phyloP scores from a whole-genome alignment of 495 filamentous ascomycete genomes.

The Daldinia vernicosa region DNA sequence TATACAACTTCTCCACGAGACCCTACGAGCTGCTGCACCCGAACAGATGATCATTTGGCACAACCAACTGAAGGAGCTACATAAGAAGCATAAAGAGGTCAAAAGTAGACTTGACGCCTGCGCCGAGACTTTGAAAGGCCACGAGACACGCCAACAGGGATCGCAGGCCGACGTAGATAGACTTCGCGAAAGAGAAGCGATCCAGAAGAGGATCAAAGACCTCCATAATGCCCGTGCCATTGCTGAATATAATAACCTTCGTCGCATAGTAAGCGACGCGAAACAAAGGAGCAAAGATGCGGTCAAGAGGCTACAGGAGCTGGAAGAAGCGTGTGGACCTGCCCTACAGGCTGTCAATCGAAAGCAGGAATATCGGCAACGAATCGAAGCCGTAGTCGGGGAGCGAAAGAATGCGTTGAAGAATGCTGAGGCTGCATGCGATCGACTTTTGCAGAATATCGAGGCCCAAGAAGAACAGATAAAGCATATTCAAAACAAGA shows the following conservation, averaged over 20 bases:
- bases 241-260: slow-evolving; percentile 65
- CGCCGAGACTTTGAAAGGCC: slow-evolving; percentile 67
- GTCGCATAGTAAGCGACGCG: slow-evolving; percentile 52
- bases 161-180: slow-evolving; percentile 85
- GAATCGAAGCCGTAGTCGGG: slow-evolving; percentile 59
- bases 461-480: slow-evolving; percentile 62
- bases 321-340: slow-evolving; percentile 72
- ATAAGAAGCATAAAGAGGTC: slow-evolving; percentile 72
- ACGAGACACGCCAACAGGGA: slow-evolving; percentile 77
- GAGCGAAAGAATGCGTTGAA: slow-evolving; percentile 62
- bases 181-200: slow-evolving; percentile 74
- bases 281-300: slow-evolving; percentile 60
- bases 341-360: slow-evolving; percentile 68
- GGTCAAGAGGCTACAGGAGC: slow-evolving; percentile 59
- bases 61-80: slow-evolving; percentile 71
- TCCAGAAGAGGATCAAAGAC: slow-evolving; percentile 70
- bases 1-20: slow-evolving; percentile 84
- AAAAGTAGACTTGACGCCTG: slow-evolving; percentile 66
- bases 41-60: slow-evolving; percentile 84
- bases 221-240: slow-evolving; percentile 73
- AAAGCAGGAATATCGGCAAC: slow-evolving; percentile 68
- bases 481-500: slow-evolving; percentile 62
- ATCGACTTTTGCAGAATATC: slow-evolving; percentile 58
- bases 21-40: slow-evolving; percentile 85
- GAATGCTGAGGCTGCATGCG: slow-evolving; percentile 62